Base-by-base conservation (phyloP, 257 asterid species). In the Penstemon barbatus region DNA sequence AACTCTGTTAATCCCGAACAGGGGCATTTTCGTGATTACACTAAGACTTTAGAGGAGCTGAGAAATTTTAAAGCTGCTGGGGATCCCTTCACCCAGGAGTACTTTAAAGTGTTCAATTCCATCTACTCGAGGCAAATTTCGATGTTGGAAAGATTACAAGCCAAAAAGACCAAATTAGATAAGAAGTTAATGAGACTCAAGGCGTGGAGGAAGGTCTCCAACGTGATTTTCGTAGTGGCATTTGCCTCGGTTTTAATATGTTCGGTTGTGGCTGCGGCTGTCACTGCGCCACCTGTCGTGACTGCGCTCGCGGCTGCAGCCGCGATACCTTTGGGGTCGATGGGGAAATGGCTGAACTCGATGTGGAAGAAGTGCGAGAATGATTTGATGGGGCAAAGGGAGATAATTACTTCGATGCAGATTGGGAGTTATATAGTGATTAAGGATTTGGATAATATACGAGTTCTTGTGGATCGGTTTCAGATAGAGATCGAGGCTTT, bases 181-280 rank as follows among this genome's bases (percentile, higher is more conserved):
- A 75, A 62, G 73, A 88, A 84, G 36, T 53, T 93, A 65, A 69
- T 62, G 61, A 71, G 75, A 25, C 33, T 83, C 44, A 85, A 81
- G 80, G 72, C 79, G 0, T 93, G 97, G 97, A 85, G 85, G 79
- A 87, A 79, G 71, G 84, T 90, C 0, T 85, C 89, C 0, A 90
- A 88, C 65, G 87, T 78, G 46, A 93, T 92, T 51, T 88, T 90
- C 65, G 85, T 84, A 2, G 83, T 78, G 1, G 82, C 94, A 6
- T 88, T 90, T 45, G 86, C 90, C 3, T 80, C 94, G 0, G 94
- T 88, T 39, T 53, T 88, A 74, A 80, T 90, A 41, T 88, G 89
- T 72, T 86, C 97, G 2, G 96, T 90, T 50, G 96, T 90, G 78
- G 97, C 96, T 3, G 97, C 97, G 0, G 97, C 97, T 1, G 43